A percentile compares a stretch with the other conserved stretches of the same genome.
These are phyloP conservation scores for Raphanus hybrid DNA, from an alignment of 441 rosid genomes.

Conservation along the genomic window DNA sequence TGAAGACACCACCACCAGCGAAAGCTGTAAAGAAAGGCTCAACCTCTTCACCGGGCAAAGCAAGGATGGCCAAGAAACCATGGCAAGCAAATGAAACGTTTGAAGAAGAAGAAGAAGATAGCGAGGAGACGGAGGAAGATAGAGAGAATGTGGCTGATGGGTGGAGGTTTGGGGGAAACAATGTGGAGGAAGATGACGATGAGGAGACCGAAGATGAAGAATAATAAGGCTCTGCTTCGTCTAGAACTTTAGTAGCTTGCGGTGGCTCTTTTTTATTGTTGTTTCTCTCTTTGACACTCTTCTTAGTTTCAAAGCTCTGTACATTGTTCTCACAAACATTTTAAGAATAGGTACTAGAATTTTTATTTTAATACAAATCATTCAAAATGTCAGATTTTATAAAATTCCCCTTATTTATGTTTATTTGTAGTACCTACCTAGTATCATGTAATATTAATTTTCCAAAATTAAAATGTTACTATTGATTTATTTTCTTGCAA, in stretches of 20 bases:
- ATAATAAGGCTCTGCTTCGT: slow-evolving; percentile 34
- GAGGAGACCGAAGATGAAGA: slow-evolving; percentile 96
- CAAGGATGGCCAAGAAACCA: slow-evolving; percentile 52
- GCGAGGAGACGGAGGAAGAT: slow-evolving; percentile 92
- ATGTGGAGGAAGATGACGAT: slow-evolving; percentile 67
- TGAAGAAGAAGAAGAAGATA: slow-evolving; percentile 72
- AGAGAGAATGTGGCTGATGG: slow-evolving; percentile 79
- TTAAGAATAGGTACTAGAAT: background rate
- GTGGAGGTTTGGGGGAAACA: slow-evolving; percentile 73
- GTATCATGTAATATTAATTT: too few species aligned
- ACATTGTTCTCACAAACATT: background rate
- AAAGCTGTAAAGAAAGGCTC: slow-evolving; percentile 64
- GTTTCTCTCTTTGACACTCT: background rate
- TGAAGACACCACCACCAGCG: slow-evolving; percentile 72
- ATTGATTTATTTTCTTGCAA: too few species aligned
- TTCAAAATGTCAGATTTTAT: too few species aligned
- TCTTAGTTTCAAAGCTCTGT: background rate
- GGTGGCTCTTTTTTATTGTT: background rate
- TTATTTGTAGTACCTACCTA: too few species aligned
- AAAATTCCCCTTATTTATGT: too few species aligned
- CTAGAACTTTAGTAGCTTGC: background rate
- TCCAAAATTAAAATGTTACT: too few species aligned
- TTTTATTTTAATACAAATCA: too few species aligned
- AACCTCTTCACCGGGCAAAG: slow-evolving; percentile 57
- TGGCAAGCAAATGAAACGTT: slow-evolving; percentile 63